Conservation (phyloP, 768 basidiomycete genomes). For the Boletus insuetus region DNA sequence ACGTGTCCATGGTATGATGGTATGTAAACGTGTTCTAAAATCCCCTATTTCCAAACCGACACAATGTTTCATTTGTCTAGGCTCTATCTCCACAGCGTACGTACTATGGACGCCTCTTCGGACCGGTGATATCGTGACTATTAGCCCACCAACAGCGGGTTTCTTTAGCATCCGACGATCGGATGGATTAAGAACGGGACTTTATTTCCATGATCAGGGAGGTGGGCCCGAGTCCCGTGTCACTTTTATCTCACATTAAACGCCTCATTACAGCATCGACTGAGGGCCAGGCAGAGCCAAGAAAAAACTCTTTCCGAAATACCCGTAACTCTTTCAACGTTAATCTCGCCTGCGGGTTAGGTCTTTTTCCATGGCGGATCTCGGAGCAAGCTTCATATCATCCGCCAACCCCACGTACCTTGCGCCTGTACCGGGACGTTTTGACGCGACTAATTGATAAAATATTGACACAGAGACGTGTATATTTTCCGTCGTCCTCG, state of each 20-base stretch:
- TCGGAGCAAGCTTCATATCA: conserved; percentile 2
- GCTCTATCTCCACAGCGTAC: conserved; percentile 19
- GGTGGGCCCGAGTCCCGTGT: conserved; percentile 2
- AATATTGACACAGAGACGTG: neutral
- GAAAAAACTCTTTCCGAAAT: conserved; percentile 10
- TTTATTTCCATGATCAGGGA: conserved; percentile 14
- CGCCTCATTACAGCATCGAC: conserved; percentile 18
- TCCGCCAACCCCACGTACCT: neutral
- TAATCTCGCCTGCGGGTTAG: conserved; percentile 21
- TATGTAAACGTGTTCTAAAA: conserved; percentile 10
- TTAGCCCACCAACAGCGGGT: conserved; percentile 10
- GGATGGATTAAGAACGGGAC: conserved; percentile 9
- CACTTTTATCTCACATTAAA: conserved; percentile 24
- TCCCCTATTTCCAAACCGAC: neutral
- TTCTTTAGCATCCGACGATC: conserved; percentile 18
- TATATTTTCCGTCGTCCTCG: neutral
- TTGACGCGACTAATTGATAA: neutral
- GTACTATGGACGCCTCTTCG: conserved; percentile 13
- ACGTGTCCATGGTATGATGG: conserved; percentile 10
- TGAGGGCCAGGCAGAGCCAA: conserved; percentile 3
- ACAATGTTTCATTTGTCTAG: conserved; percentile 7
- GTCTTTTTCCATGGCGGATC: conserved; percentile 13
- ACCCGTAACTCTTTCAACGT: conserved; percentile 17
- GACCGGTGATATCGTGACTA: conserved; percentile 8
- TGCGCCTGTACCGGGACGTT: neutral